These are phyloP conservation scores for Xylariaceae sp. DNA, from an alignment of 2,329 filamentous ascomycete species.

Conservation along the genomic window DNA sequence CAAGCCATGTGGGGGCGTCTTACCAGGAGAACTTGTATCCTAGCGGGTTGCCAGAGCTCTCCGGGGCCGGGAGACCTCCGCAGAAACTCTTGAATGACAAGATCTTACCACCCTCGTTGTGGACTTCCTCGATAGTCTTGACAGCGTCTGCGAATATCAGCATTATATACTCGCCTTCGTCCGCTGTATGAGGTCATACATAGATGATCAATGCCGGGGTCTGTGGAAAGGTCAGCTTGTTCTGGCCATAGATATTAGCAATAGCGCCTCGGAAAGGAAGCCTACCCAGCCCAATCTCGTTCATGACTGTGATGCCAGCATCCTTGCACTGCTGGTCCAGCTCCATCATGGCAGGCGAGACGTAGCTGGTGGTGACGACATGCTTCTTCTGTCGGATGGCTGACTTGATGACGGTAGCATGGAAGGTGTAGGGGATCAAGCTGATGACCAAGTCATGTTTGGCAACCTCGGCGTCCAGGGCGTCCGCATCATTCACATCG, in stretches of 20 bases:
- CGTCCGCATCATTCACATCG: constrained; percentile 71
- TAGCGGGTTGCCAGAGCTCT: constrained; percentile 16
- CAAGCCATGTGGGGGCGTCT: no score
- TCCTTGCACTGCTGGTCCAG: constrained; percentile 78
- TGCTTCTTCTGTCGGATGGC: constrained; percentile 92
- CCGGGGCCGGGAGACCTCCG: constrained; percentile 13
- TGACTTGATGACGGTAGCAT: constrained; percentile 84
- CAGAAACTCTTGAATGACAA: constrained; percentile 77
- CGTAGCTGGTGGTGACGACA: constrained; percentile 92
- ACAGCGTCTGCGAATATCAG: constrained; percentile 63
- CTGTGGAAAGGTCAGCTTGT: no score
- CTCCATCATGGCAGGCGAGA: constrained; percentile 87
- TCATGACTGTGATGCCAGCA: constrained; percentile 94
- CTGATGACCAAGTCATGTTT: constrained; percentile 75
- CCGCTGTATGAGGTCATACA: no score
- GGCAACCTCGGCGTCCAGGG: constrained; percentile 73
- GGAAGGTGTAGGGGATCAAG: constrained; percentile 88
- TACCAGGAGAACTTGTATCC: constrained; percentile 88
- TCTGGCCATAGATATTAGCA: no score
- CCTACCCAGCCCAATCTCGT: constrained; percentile 76
- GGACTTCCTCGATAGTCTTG: constrained; percentile 84
- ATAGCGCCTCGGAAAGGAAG: not conserved
- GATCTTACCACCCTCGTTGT: constrained; percentile 82
- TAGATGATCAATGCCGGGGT: no score
- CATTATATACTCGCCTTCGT: no score